A percentile compares a stretch with the other conserved stretches of the same genome.
These are phyloP conservation scores for Curvularia eragrostidis DNA, from an alignment of 2,329 filamentous ascomycete genomes.

Conservation along the genomic window DNA sequence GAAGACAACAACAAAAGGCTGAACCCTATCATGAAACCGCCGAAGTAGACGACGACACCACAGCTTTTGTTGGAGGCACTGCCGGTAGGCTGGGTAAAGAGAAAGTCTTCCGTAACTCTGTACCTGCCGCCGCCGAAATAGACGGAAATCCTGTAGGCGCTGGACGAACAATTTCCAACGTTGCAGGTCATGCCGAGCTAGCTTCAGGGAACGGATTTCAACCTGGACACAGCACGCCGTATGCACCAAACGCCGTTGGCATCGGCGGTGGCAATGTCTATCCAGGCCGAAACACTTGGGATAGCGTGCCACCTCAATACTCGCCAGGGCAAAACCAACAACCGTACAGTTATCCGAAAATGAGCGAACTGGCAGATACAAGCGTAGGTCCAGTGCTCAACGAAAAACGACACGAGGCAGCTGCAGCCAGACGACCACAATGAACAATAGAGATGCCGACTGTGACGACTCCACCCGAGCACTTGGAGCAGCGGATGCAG, in stretches of 20 bases:
- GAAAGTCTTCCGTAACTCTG: constrained; percentile 25
- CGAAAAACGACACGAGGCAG: constrained; percentile 27
- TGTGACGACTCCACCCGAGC: constrained; percentile 31
- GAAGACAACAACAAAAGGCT: constrained; percentile 37
- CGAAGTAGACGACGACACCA: constrained; percentile 22
- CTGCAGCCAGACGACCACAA: constrained; percentile 35
- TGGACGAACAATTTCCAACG: constrained; percentile 33
- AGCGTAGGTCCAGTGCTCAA: constrained; percentile 24
- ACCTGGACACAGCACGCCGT: constrained; percentile 30
- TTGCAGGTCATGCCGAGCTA: constrained; percentile 42
- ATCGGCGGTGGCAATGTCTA: constrained; percentile 39
- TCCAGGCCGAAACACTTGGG: constrained; percentile 31
- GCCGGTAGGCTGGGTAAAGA: constrained; percentile 34
- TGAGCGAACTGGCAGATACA: constrained; percentile 28
- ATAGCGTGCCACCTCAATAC: constrained; percentile 40
- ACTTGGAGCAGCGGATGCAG: constrained; percentile 29
- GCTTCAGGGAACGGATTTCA: constrained; percentile 38
- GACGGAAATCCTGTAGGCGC: constrained; percentile 39
- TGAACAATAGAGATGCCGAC: constrained; percentile 27
- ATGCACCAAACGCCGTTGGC: constrained; percentile 40
- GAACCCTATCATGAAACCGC: constrained; percentile 27
- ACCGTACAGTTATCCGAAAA: constrained; percentile 17
- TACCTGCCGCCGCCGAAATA: constrained; percentile 36
- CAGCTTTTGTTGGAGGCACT: constrained; percentile 33
- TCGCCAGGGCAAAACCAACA: constrained; percentile 30